Evolutionary conservation across 257 asterid genomes (phyloP).

Genomic region (Primulina huaijiensis): DNA sequence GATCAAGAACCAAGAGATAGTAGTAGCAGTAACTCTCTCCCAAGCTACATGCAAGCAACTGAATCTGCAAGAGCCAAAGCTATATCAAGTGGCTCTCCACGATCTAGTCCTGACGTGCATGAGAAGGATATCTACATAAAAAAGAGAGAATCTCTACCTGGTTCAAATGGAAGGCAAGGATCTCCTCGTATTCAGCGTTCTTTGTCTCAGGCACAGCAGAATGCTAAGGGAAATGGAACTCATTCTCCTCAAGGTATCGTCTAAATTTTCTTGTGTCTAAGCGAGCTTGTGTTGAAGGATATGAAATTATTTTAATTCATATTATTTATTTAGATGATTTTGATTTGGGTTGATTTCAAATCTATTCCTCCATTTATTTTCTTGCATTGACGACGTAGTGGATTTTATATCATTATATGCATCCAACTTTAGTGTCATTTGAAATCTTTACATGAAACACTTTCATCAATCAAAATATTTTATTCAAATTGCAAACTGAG

Average conservation of each 20-base stretch:
- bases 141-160: conserved; percentile 87
- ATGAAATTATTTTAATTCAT: not conserved
- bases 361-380: no score
- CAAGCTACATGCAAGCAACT: conserved; percentile 98
- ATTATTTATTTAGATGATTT: not conserved
- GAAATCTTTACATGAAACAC: not conserved
- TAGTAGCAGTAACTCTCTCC: conserved; percentile 65
- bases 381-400: not conserved
- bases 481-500: not conserved
- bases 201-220: conserved; percentile 68
- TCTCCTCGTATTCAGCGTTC: conserved; percentile 81
- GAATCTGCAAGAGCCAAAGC: conserved; percentile 95
- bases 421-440: not conserved
- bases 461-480: no score
- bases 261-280: conserved; percentile 19
- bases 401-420: no score
- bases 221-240: conserved; percentile 59
- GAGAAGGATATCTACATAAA: conserved; percentile 63
- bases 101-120: conserved; percentile 87
- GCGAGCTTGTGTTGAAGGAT: not conserved
- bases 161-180: conserved; percentile 68
- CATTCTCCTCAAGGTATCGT: conserved; percentile 81
- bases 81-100: conserved; percentile 68
- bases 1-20: conserved; percentile 89
- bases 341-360: not conserved